phyloP scores from a whole-genome alignment of 352 stramenopile genomes.

The Lagenidium giganteum region DNA sequence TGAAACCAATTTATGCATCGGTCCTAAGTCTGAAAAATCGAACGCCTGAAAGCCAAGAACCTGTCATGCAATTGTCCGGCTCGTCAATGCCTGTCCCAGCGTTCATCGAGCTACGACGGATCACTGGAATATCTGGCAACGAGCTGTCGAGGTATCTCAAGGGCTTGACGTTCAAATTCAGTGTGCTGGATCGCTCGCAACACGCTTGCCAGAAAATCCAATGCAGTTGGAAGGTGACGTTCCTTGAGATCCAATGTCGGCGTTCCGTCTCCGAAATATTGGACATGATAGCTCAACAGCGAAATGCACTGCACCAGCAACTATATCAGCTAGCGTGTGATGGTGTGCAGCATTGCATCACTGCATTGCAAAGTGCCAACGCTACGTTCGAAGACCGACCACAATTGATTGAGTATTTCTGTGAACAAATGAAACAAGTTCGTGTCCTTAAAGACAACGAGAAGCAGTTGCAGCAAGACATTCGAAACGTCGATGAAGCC shows the following conservation, averaged over 20 bases:
- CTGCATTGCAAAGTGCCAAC: slow-evolving; percentile 35
- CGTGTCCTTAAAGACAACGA: slow-evolving; percentile 44
- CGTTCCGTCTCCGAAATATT: slow-evolving; percentile 51
- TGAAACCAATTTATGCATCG: slow-evolving; percentile 41
- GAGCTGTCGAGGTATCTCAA: slow-evolving; percentile 47
- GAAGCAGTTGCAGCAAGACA: slow-evolving; percentile 56
- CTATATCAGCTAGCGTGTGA: slow-evolving; percentile 27
- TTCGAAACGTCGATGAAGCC: slow-evolving; percentile 65
- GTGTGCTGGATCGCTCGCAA: slow-evolving; percentile 42
- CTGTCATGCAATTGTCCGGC: too few relatives aligned
- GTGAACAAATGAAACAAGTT: slow-evolving; percentile 59
- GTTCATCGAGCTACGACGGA: slow-evolving; percentile 15
- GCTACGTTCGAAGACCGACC: slow-evolving; percentile 56
- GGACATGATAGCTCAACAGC: slow-evolving; percentile 50
- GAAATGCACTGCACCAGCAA: slow-evolving; percentile 29
- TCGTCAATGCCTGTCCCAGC: too few relatives aligned
- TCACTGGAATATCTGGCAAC: slow-evolving; percentile 27
- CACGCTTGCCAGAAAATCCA: slow-evolving; percentile 61
- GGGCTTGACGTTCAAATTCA: slow-evolving; percentile 24
- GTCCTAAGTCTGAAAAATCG: too few relatives aligned
- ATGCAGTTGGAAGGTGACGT: slow-evolving; percentile 64
- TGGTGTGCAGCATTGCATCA: slow-evolving; percentile 36
- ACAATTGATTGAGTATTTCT: slow-evolving; percentile 68
- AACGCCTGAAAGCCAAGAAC: too few relatives aligned
- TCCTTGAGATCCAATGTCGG: slow-evolving; percentile 70